Conservation (phyloP, 2,329 filamentous ascomycete species). For the Talaromyces pinophilus region DNA sequence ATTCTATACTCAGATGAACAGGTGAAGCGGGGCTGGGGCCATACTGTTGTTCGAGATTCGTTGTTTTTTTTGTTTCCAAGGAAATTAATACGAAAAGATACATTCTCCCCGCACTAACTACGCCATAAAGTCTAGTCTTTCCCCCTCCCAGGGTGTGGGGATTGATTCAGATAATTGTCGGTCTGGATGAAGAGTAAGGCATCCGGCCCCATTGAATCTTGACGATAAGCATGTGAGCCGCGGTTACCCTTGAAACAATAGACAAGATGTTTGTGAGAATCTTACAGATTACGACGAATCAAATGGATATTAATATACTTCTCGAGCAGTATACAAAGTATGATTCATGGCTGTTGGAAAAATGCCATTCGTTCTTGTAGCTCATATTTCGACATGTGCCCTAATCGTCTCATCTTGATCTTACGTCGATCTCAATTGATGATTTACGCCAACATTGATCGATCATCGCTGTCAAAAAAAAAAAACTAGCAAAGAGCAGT, state of each 20-base stretch:
- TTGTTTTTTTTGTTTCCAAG: not conserved
- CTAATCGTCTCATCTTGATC: not conserved
- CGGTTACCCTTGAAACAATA: conserved; percentile 22
- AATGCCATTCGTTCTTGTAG: not conserved
- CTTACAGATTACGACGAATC: not conserved
- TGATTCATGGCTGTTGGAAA: not conserved
- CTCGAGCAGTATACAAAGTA: too few relatives aligned
- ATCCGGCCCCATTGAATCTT: conserved; percentile 3
- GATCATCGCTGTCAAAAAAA: conserved; percentile 24
- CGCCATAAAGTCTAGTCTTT: not conserved
- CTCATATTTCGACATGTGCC: not conserved
- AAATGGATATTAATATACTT: not conserved
- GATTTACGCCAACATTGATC: not conserved
- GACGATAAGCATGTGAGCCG: conserved; percentile 27
- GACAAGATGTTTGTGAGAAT: not conserved
- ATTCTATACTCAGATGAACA: not conserved
- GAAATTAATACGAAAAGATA: not conserved
- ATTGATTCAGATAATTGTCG: not conserved
- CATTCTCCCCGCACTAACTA: not conserved
- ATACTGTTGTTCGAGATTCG: not conserved
- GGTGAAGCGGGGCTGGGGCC: not conserved
- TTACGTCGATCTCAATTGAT: not conserved
- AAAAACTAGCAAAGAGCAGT: not conserved
- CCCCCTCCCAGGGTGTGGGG: not conserved
- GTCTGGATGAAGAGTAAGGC: not conserved